These are phyloP conservation scores for Auriscalpium orientale DNA, from an alignment of 768 basidiomycete species.

Conservation along the genomic window DNA sequence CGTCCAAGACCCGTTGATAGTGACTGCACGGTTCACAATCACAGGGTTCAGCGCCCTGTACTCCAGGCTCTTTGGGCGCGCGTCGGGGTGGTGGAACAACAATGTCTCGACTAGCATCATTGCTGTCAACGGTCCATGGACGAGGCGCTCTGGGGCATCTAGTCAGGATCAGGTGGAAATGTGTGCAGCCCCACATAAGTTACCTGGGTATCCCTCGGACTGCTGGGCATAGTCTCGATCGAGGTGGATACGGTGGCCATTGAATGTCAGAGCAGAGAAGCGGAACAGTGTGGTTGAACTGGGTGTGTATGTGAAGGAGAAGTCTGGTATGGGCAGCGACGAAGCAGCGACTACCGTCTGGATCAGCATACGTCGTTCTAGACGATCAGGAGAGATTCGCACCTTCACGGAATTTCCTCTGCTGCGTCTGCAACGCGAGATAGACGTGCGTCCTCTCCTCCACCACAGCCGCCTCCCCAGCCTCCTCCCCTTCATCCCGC, in stretches of 20 bases:
- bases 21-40: conserved; percentile 42
- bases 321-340: conserved; percentile 49
- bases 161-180: not conserved
- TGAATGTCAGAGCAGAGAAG: conserved; percentile 82
- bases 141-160: conserved; percentile 56
- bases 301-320: conserved; percentile 61
- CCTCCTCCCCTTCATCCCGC: conserved; percentile 32
- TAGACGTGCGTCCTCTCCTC: conserved; percentile 72
- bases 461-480: conserved; percentile 35
- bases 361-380: not conserved
- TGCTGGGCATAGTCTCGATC: conserved; percentile 64
- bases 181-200: conserved; percentile 12
- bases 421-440: conserved; percentile 27
- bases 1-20: conserved; percentile 39
- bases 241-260: conserved; percentile 79
- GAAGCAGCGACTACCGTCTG: conserved; percentile 17
- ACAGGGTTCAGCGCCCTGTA: conserved; percentile 66
- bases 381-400: conserved; percentile 1
- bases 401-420: conserved; percentile 38
- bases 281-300: conserved; percentile 70
- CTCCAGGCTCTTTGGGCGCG: conserved; percentile 45
- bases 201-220: conserved; percentile 71
- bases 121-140: conserved; percentile 79
- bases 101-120: conserved; percentile 67
- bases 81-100: conserved; percentile 39